Conservation (phyloP, 1,139 yeast species). For the Candida albicans region DNA sequence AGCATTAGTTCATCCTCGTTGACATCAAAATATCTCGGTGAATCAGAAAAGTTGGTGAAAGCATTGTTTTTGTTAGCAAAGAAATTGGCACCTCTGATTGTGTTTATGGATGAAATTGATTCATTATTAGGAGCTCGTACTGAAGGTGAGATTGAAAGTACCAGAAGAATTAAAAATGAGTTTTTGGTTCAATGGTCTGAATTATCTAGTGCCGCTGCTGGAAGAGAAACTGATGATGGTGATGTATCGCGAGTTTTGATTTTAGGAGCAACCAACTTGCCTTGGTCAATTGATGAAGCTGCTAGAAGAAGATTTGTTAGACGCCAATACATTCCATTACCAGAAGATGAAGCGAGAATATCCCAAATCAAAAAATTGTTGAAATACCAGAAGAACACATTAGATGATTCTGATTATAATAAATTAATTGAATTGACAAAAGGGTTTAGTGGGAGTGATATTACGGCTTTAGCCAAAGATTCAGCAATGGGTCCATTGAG, state of each 20-base stretch:
- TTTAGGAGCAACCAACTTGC: conserved; percentile 92
- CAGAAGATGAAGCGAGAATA: conserved; percentile 79
- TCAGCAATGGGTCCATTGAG: conserved; percentile 98
- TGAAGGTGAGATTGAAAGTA: conserved; percentile 91
- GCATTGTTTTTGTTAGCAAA: conserved; percentile 86
- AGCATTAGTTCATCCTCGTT: conserved; percentile 89
- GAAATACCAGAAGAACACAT: conserved; percentile 71
- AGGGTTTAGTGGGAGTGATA: conserved; percentile 91
- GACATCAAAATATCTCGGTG: conserved; percentile 91
- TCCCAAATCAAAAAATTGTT: conserved; percentile 72
- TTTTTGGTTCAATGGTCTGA: conserved; percentile 96
- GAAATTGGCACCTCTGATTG: conserved; percentile 87
- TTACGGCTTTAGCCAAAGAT: conserved; percentile 94
- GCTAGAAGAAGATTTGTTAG: conserved; percentile 94
- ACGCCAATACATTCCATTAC: conserved; percentile 91
- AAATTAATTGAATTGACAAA: conserved; percentile 63
- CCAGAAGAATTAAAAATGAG: conserved; percentile 89
- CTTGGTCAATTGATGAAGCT: conserved; percentile 98
- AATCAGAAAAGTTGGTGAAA: conserved; percentile 88
- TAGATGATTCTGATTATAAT: conserved; percentile 62
- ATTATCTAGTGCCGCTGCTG: conserved; percentile 90
- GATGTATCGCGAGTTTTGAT: conserved; percentile 75
- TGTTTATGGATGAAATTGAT: conserved; percentile 78
- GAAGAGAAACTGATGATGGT: conserved; percentile 56
- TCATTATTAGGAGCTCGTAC: conserved; percentile 81